Evolutionary conservation across 139 green algal species (phyloP).

Genomic region (Pleodorina starrii): DNA sequence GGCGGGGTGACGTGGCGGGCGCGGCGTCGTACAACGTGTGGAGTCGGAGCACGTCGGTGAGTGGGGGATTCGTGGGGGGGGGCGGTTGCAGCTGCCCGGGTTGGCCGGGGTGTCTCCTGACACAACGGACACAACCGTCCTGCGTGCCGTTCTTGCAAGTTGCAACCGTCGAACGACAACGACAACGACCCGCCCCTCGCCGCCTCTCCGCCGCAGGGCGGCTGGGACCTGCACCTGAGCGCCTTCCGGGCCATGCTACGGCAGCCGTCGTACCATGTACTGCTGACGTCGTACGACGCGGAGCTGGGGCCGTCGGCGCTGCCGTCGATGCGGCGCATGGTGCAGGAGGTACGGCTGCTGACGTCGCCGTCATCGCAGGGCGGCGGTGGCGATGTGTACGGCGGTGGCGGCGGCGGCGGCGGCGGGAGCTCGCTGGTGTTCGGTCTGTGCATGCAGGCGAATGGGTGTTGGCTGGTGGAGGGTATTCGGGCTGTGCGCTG

Average conservation of each 20-base stretch:
- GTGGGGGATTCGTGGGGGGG: background rate
- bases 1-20: constrained; percentile 46
- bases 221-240: constrained; percentile 48
- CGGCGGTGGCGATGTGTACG: background rate
- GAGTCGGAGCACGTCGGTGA: constrained; percentile 46
- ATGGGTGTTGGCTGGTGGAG: constrained; percentile 48
- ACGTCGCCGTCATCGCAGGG: background rate
- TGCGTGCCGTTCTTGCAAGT: too few relatives aligned
- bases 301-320: constrained; percentile 55
- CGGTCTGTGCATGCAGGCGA: constrained; percentile 34
- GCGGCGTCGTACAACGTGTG: constrained; percentile 60
- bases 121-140: too few relatives aligned
- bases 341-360: constrained; percentile 58
- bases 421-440: background rate
- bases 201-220: background rate
- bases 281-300: constrained; percentile 28
- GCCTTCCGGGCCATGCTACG: constrained; percentile 50
- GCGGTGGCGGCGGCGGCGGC: background rate
- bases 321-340: constrained; percentile 46
- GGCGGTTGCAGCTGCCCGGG: background rate
- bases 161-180: too few relatives aligned
- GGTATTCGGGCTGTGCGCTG: constrained; percentile 5
- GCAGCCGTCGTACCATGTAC: constrained; percentile 45
- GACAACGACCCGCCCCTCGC: background rate
- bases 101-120: too few relatives aligned